Evolutionary conservation across 768 basidiomycete genomes (phyloP).

Genomic region (Fomitopsis serialis): DNA sequence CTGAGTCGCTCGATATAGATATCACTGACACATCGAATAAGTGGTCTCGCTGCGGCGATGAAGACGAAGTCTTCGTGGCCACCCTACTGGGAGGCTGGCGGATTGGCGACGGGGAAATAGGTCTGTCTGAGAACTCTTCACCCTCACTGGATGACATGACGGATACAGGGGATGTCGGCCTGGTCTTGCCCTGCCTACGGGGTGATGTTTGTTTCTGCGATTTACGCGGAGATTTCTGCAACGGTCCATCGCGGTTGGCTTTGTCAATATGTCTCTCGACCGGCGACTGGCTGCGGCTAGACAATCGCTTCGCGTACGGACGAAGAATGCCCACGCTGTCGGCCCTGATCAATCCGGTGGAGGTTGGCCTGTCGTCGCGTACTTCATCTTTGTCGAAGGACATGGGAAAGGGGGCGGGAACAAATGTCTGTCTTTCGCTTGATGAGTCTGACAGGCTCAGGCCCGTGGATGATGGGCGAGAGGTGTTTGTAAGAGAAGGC

Average conservation of each 20-base stretch:
- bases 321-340: too few species aligned
- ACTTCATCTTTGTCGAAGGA: slow-evolving; percentile 2
- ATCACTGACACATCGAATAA: slow-evolving; percentile 23
- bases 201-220: slow-evolving; percentile 23
- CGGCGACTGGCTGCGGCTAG: too few species aligned
- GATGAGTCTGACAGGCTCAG: neutral
- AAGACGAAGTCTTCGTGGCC: neutral
- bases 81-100: slow-evolving; percentile 3
- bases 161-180: neutral
- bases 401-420: slow-evolving; percentile 12
- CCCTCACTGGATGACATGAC: neutral
- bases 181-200: slow-evolving; percentile 20
- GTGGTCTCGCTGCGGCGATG: neutral
- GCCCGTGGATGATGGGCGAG: neutral
- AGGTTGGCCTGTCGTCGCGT: too few species aligned
- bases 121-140: slow-evolving; percentile 10
- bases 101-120: slow-evolving; percentile 19
- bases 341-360: too few species aligned
- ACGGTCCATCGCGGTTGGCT: neutral
- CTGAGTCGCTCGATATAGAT: slow-evolving; percentile 36
- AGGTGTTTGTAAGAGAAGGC: too few species aligned
- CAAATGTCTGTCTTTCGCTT: neutral
- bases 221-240: slow-evolving; percentile 1
- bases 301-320: too few species aligned
- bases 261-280: too few species aligned